A percentile compares a stretch with the other conserved stretches of the same genome.
phyloP scores from a whole-genome alignment of 140 eudicot species.

The Ambrosia hybrid region DNA sequence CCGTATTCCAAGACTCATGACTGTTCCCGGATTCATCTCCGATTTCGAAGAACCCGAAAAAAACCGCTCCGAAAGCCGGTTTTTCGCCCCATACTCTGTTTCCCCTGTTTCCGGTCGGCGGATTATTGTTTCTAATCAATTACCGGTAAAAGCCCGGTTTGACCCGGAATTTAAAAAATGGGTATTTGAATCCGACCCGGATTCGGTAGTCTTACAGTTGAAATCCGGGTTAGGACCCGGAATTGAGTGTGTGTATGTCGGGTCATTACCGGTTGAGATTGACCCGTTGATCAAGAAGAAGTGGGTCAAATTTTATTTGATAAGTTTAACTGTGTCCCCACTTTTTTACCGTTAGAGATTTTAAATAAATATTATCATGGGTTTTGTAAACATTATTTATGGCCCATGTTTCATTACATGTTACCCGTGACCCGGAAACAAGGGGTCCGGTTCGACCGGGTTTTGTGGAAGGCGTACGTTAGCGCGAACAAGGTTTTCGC shows the following conservation, averaged over 20 bases:
- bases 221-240: too few species aligned
- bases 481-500: constrained; percentile 73
- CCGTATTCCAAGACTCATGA: constrained; percentile 61
- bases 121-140: constrained; percentile 66
- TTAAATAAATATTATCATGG: constrained; percentile 69
- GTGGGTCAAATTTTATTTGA: constrained; percentile 52
- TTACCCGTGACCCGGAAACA: constrained; percentile 55
- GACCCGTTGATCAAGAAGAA: constrained; percentile 57
- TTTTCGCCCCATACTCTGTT: too few species aligned
- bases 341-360: constrained; percentile 55
- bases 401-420: constrained; percentile 88
- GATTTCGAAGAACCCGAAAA: constrained; percentile 41
- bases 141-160: constrained; percentile 32
- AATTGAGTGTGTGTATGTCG: neutral
- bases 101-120: constrained; percentile 23
- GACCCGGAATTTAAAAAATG: too few species aligned
- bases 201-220: too few species aligned
- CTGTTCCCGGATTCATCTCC: constrained; percentile 59
- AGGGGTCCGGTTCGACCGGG: constrained; percentile 59
- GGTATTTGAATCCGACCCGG: too few species aligned
- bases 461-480: constrained; percentile 67
- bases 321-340: constrained; percentile 68
- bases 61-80: too few species aligned
- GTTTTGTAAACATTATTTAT: constrained; percentile 78
- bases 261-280: too few species aligned